These are phyloP conservation scores for Mycosphaerella sp. DNA, from an alignment of 2,329 filamentous ascomycete genomes.

Conservation along the genomic window DNA sequence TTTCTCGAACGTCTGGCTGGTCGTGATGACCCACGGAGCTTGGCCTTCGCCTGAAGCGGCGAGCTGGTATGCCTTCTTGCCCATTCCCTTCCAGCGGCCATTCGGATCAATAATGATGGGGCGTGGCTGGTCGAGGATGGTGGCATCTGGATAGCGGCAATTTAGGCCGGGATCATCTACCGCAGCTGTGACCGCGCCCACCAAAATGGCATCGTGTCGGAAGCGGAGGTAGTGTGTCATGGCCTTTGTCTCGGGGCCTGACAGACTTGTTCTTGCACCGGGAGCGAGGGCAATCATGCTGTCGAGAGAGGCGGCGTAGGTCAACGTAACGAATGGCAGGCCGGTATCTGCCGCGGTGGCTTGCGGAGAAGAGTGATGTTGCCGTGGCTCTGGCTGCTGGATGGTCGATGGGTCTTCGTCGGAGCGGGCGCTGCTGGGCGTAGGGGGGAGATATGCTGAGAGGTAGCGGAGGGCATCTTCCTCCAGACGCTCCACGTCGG, in stretches of 20 bases:
- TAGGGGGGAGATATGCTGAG: constrained; percentile 44
- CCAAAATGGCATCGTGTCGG: constrained; percentile 73
- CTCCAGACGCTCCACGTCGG: constrained; percentile 30
- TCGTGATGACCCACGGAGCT: constrained; percentile 53
- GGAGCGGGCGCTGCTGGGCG: constrained; percentile 4
- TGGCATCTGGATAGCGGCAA: constrained; percentile 58
- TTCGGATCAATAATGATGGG: constrained; percentile 77
- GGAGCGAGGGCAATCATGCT: constrained; percentile 65
- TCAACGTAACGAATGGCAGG: constrained; percentile 64
- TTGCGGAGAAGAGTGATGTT: no score
- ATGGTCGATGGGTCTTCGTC: constrained; percentile 3
- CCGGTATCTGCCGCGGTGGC: background rate
- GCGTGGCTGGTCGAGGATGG: constrained; percentile 59
- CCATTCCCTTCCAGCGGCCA: constrained; percentile 62
- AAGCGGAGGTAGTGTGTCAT: constrained; percentile 91
- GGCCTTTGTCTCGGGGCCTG: constrained; percentile 73
- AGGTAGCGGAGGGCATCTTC: constrained; percentile 43
- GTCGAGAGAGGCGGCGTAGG: constrained; percentile 87
- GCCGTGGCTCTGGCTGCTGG: background rate
- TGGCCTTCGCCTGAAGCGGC: constrained; percentile 60
- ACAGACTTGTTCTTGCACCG: constrained; percentile 75
- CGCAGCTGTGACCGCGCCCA: constrained; percentile 77
- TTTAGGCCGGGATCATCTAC: constrained; percentile 84
- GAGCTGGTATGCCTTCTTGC: constrained; percentile 58
- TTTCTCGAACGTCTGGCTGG: constrained; percentile 4